Percentiles rank a stretch among this genome's conserved stretches.
phyloP scores from a whole-genome alignment of 2,329 filamentous ascomycete genomes.

The Penicillium palitans region DNA sequence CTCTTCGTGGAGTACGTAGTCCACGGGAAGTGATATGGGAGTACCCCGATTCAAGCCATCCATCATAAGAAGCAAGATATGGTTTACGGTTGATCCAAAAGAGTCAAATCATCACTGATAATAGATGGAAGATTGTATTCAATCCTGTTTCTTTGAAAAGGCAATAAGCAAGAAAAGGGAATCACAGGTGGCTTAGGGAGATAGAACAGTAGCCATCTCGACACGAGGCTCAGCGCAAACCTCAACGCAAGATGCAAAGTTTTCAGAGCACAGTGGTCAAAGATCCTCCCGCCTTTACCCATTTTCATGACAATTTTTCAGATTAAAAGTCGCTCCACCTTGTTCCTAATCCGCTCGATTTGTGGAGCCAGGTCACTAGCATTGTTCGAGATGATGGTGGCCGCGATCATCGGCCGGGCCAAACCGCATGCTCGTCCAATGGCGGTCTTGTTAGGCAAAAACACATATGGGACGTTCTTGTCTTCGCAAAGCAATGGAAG shows the following conservation, averaged over 20 bases:
- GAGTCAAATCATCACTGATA: background rate
- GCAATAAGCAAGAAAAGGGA: background rate
- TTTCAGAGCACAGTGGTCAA: background rate
- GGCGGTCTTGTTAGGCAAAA: background rate
- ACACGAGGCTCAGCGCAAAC: background rate
- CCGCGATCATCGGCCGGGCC: background rate
- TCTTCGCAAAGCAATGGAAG: background rate
- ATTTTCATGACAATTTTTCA: background rate
- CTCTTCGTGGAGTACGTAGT: background rate
- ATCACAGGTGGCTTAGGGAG: background rate
- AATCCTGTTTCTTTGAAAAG: background rate
- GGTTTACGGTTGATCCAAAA: background rate
- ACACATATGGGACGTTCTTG: background rate
- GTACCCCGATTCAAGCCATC: background rate
- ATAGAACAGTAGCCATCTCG: background rate
- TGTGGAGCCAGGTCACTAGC: background rate
- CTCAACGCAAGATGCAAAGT: background rate
- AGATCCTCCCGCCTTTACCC: background rate
- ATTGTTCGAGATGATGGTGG: background rate
- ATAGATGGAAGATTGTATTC: background rate
- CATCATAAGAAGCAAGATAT: background rate
- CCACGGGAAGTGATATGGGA: background rate
- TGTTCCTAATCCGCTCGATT: background rate
- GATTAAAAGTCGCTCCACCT: background rate
- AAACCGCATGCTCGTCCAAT: background rate